Evolutionary conservation across 2,329 filamentous ascomycete species (phyloP), one percentile per base, ranked within the genome.

Genomic region (Fusarium denticulatum): DNA sequence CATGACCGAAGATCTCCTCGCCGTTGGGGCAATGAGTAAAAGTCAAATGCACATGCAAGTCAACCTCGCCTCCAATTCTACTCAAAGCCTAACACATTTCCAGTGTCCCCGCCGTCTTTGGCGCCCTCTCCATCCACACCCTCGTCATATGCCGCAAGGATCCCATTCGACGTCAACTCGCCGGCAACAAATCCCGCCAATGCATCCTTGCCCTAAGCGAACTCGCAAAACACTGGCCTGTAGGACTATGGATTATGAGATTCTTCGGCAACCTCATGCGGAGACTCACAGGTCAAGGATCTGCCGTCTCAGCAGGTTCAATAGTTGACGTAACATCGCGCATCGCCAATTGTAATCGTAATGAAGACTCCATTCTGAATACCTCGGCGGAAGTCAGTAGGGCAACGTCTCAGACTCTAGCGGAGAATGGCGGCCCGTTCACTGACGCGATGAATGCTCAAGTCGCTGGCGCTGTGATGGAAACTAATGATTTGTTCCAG

Each of bases 151-250:
- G 74, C 15, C 63, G 63, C 15, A 76, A 69, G 6, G 64, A 75
- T 3, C 47, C 69, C 0, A 65, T 76, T 4, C 69, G 58, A 1
- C 64, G 74, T 13, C 74, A 76, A 28, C 14, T 76, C 1, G 74
- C 74, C 3, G 74, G 71, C 3, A 76, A 76, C 26, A 76, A 76
- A 32, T 75, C 74, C 7, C 69, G 74, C 0, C 74, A 76, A 45
- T 76, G 74, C n/a, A 76, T 76, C 8, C 62, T 76, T 5, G 74
- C 74, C 1, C 43, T 76, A 4, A 62, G 65, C 0, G 74, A 76
- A 14, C 47, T 76, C 7, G 60, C 74, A 14, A 76, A 76, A 1
- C 39, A 52, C 1, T 76, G 74, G 74, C 74, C 74, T 1, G 72
- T 76, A 3, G 72, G 74, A 3, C 24, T 75, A 22, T 75, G 74